phyloP scores from a whole-genome alignment of 306 rosid genomes.

The Ceratonia siliqua region DNA sequence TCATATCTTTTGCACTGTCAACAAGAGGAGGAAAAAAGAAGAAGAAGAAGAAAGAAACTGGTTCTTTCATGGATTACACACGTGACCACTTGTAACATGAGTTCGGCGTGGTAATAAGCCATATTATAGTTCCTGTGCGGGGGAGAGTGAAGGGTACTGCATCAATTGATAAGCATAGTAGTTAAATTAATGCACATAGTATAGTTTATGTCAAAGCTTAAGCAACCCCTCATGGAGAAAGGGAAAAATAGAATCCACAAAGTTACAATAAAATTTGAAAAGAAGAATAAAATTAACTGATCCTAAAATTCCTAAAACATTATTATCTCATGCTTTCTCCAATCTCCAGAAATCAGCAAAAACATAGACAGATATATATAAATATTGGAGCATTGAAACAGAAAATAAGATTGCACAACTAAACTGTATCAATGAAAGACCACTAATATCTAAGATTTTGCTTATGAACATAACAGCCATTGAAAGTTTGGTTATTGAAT shows the following conservation, averaged over 20 bases:
- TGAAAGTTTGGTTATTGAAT: neutral
- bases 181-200: neutral
- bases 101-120: neutral
- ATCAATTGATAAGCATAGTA: neutral
- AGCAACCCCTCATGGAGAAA: neutral
- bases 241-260: neutral
- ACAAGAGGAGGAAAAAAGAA: neutral
- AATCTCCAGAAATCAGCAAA: neutral
- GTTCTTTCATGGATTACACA: neutral
- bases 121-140: neutral
- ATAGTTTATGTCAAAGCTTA: neutral
- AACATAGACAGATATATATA: neutral
- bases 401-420: neutral
- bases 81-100: neutral
- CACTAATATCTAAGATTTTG: neutral
- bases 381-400: neutral
- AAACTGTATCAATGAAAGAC: neutral
- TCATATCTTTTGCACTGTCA: neutral
- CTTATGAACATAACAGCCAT: neutral
- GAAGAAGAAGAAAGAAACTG: no score
- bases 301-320: neutral
- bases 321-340: neutral
- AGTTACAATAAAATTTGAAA: neutral
- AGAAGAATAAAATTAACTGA: neutral
- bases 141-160: neutral